Evolutionary conservation across 2,329 filamentous ascomycete genomes (phyloP), one percentile per base, ranked within the genome.

Genomic region (Kalmusia sp.): DNA sequence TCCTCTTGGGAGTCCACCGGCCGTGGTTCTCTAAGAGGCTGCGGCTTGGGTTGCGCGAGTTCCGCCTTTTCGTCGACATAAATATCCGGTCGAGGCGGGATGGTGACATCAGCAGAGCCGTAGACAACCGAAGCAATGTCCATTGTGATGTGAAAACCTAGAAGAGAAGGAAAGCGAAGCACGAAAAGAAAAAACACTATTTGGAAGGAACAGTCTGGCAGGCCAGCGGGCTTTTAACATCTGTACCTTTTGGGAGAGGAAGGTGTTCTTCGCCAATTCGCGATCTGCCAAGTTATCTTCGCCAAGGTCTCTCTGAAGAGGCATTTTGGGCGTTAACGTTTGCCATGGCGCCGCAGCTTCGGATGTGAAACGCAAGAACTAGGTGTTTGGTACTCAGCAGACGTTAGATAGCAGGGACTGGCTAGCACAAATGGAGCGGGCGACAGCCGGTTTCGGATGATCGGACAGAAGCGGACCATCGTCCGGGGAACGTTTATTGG

Each of bases 11-110:
- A 11, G 5, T 11, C 14, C 12, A 49, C 8, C 17, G n/a, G 39
- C 11, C 45, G 51, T 4, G 51, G 51, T 33, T 25, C 17, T 8
- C 37, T 28, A 6, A 53, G 17, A 38, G 44, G 38, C 12, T n/a
- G 8, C 9, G 37, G 12, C 15, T 40, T 43, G 6, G 47, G 15
- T 15, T 38, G 17, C 6, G 19, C 24, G 15, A 33, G 21, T 31
- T 54, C 51, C 9, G 45, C 51, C 3, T 54, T 38, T 19, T 49
- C 51, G n/a, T 54, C 39, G 15, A 54, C 44, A n/a, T 53, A 38
- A 2, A 53, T 35, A 14, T 49, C 37, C 5, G 38, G 31, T 24
- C 51, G 51, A 21, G 34, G 41, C 19, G 50, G 43, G 11, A 37
- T 19, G 6, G 25, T 9, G 35, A 39, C 27, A 14, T 47, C 38